Percentiles rank a stretch among this genome's conserved stretches.
phyloP scores from a whole-genome alignment of 805 yeast species.

The Yarrowia bubula region DNA sequence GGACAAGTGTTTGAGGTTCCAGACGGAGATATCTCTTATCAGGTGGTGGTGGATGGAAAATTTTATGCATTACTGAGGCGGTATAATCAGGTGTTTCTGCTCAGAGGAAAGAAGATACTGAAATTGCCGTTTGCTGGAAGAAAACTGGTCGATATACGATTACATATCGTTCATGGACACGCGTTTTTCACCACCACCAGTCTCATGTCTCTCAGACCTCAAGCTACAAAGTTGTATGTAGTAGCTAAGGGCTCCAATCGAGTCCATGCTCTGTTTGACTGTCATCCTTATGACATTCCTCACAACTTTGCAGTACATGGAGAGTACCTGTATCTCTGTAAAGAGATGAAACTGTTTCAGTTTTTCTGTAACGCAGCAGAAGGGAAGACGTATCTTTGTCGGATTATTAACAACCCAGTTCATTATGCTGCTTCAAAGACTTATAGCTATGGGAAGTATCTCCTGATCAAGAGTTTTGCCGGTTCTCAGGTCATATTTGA shows the following conservation, averaged over 20 bases:
- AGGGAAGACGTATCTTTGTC: not conserved
- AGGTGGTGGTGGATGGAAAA: slow-evolving; percentile 6
- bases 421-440: not conserved
- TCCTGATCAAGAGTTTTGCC: slow-evolving; percentile 15
- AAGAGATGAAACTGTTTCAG: slow-evolving; percentile 15
- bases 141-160: not conserved
- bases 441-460: not conserved
- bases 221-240: not conserved
- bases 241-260: not conserved
- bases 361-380: not conserved
- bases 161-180: slow-evolving; percentile 17
- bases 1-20: not conserved
- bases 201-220: not conserved
- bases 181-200: slow-evolving; percentile 11
- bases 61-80: not conserved
- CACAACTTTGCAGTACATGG: slow-evolving; percentile 13
- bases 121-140: not conserved
- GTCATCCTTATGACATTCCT: slow-evolving; percentile 19
- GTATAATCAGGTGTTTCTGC: not conserved
- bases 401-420: slow-evolving; percentile 12
- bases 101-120: not conserved
- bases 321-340: slow-evolving; percentile 4
- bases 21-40: not conserved
- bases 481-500: slow-evolving; percentile 11
- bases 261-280: slow-evolving; percentile 4